A percentile compares a stretch with the other conserved stretches of the same genome.
Evolutionary conservation across 345 rosid species (phyloP).

Genomic region (Conringia planisiliqua): DNA sequence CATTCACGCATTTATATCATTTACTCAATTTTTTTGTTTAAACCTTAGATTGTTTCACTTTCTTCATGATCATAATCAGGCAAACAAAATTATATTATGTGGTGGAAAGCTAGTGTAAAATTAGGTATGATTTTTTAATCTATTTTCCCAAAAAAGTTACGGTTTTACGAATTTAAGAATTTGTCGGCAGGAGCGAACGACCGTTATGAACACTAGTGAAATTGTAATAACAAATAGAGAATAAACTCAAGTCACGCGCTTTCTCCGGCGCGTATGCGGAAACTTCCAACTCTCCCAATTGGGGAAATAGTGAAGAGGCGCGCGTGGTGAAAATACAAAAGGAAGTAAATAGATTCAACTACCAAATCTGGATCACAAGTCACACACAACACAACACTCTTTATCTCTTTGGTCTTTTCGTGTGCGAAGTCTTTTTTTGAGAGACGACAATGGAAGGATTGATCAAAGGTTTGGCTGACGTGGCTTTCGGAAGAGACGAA

Average conservation of each 20-base stretch:
- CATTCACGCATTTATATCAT: too few species aligned
- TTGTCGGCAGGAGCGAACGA: constrained; percentile 5
- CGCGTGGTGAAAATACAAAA: constrained; percentile 4
- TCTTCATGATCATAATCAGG: too few species aligned
- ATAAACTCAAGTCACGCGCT: constrained; percentile 24
- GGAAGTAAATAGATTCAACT: constrained; percentile 7
- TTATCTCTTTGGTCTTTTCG: background rate
- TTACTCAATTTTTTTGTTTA: too few species aligned
- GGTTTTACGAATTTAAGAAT: background rate
- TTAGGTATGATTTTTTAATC: background rate
- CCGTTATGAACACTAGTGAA: background rate
- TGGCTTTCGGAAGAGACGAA: constrained; percentile 44
- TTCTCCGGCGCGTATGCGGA: background rate
- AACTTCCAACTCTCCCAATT: background rate
- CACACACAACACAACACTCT: background rate
- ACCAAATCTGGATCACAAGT: constrained; percentile 26
- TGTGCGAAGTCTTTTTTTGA: background rate
- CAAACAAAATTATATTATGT: too few species aligned
- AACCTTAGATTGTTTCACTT: too few species aligned
- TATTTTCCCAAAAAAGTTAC: background rate
- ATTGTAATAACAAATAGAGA: background rate
- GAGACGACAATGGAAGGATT: constrained; percentile 59
- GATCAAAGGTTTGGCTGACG: constrained; percentile 66
- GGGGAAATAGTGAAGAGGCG: background rate
- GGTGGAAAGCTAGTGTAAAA: too few species aligned